phyloP scores from a whole-genome alignment of 2,329 filamentous ascomycete species.

The Lachnellula suecica region DNA sequence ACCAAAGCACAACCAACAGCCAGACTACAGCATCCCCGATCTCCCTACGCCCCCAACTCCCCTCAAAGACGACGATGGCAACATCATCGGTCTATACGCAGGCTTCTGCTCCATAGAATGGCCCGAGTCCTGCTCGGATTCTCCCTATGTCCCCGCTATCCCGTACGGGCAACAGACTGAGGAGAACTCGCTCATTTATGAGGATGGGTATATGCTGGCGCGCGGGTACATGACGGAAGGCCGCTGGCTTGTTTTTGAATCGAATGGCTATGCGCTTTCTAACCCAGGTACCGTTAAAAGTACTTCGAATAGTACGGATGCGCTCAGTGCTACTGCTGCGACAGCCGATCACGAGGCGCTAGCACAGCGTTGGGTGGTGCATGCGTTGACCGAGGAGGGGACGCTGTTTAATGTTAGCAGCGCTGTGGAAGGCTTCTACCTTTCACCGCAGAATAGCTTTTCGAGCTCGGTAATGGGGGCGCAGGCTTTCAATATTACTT shows the following conservation, averaged over 20 bases:
- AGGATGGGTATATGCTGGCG: conserved; percentile 51
- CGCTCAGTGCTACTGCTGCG: conserved; percentile 25
- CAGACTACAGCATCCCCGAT: conserved; percentile 46
- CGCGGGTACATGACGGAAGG: conserved; percentile 52
- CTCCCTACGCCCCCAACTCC: conserved; percentile 44
- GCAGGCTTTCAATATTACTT: conserved; percentile 25
- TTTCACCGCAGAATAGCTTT: conserved; percentile 26
- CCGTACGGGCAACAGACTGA: conserved; percentile 43
- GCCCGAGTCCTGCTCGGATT: conserved; percentile 33
- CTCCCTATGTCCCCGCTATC: conserved; percentile 36
- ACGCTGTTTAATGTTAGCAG: conserved; percentile 37
- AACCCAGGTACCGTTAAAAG: conserved; percentile 29
- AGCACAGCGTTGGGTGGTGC: conserved; percentile 49
- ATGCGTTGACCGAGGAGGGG: conserved; percentile 33
- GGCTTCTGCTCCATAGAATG: conserved; percentile 29
- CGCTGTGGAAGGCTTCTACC: conserved; percentile 38
- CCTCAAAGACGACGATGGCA: conserved; percentile 39
- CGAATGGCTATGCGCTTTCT: conserved; percentile 40
- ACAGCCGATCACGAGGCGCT: conserved; percentile 38
- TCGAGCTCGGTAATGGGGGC: conserved; percentile 20
- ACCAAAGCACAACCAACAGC: conserved; percentile 19
- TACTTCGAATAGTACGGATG: conserved; percentile 14
- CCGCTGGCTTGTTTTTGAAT: conserved; percentile 51
- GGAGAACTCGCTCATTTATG: conserved; percentile 40
- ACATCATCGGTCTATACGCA: conserved; percentile 10